Base-by-base conservation (phyloP, 139 green algal genomes). In the Chlorella vulgaris region DNA sequence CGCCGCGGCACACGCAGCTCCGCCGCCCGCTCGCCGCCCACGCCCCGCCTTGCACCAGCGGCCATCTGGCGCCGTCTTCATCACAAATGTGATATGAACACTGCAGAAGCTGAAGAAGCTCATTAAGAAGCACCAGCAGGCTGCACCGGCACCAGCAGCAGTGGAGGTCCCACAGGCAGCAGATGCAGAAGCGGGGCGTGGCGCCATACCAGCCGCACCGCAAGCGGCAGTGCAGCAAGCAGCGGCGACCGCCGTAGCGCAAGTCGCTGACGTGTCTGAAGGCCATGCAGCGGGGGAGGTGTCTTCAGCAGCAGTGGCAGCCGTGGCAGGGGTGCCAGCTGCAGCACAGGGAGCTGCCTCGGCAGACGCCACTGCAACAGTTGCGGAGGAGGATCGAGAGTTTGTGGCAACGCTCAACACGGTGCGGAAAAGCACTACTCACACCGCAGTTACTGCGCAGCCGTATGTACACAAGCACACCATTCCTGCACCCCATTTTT, bases 401-500 rank as follows among this genome's bases (percentile, higher is more conserved):
- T 82, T 86, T 67, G 66, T 86, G 8, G 78, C 67, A 35, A 87
- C 84, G 1, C 69, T 94, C 22, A 94, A 94, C 62, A 81, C 91
- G 82, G 91, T 89, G 50, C 13, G 47, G 47, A n/a, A n/a, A n/a
- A n/a, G n/a, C n/a, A n/a, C n/a, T n/a, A n/a, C n/a, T n/a, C n/a
- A n/a, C n/a, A n/a, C n/a, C n/a, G n/a, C n/a, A n/a, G n/a, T n/a
- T n/a, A n/a, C n/a, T n/a, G n/a, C n/a, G n/a, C n/a, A n/a, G n/a
- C n/a, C n/a, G n/a, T n/a, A n/a, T n/a, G n/a, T n/a, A n/a, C n/a
- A n/a, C n/a, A n/a, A n/a, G n/a, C n/a, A n/a, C n/a, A n/a, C n/a
- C n/a, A n/a, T n/a, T n/a, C n/a, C n/a, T n/a, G n/a, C n/a, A n/a
- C n/a, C n/a, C n/a, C n/a, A n/a, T n/a, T n/a, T n/a, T n/a, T n/a